Evolutionary conservation across 441 rosid genomes (phyloP).

Genomic region (Bocquillonia castaneifolia): DNA sequence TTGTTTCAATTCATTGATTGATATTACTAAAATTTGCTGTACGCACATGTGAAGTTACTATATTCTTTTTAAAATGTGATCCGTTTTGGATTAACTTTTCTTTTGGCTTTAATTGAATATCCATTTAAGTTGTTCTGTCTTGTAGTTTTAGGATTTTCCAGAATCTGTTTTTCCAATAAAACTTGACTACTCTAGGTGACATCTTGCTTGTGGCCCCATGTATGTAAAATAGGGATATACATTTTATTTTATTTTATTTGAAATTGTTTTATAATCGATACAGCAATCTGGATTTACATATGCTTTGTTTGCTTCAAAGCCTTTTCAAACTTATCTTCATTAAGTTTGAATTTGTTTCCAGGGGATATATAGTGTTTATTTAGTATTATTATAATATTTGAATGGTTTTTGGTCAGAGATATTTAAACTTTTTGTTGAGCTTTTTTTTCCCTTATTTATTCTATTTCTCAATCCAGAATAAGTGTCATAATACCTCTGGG

Average conservation of each 20-base stretch:
- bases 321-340: not conserved
- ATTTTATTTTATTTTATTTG: too few relatives aligned
- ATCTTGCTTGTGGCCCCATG: not conserved
- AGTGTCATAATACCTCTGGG: not conserved
- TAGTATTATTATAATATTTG: not conserved
- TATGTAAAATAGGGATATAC: not conserved
- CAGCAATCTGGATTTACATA: not conserved
- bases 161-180: too few relatives aligned
- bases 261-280: not conserved
- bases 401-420: not conserved
- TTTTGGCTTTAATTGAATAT: not conserved
- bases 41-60: not conserved
- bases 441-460: not conserved
- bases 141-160: not conserved
- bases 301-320: not conserved
- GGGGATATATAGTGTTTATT: not conserved
- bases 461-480: not conserved
- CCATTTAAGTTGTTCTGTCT: not conserved
- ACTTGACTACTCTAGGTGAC: not conserved
- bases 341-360: not conserved
- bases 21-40: too few relatives aligned
- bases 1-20: not conserved
- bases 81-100: not conserved
- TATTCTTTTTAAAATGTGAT: not conserved
- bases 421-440: not conserved